Conservation (phyloP, 148 eudicot species). For the Camellia sinensis region DNA sequence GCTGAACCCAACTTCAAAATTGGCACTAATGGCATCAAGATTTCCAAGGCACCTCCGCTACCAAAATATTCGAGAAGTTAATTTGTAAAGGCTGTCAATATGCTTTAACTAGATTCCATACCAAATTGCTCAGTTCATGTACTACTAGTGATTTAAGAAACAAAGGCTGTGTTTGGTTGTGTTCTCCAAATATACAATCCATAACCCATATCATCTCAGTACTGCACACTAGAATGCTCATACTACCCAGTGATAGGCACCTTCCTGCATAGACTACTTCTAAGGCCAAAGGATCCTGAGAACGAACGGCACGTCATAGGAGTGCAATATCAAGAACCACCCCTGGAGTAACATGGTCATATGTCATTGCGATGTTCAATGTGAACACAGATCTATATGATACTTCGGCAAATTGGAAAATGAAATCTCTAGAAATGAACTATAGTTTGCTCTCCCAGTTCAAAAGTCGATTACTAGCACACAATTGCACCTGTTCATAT, state of each 20-base stretch:
- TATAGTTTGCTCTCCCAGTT: constrained; percentile 6
- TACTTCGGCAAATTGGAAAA: not conserved
- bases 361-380: not conserved
- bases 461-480: not conserved
- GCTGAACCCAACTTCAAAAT: not conserved
- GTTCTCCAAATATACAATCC: no score
- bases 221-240: not conserved
- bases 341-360: constrained; percentile 7
- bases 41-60: not conserved
- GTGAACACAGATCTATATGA: not conserved
- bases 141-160: no score
- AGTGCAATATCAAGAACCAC: constrained; percentile 3
- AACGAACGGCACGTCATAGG: constrained; percentile 2
- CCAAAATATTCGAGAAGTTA: not conserved
- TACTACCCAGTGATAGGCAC: not conserved
- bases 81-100: not conserved
- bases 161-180: no score
- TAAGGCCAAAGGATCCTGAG: constrained; percentile 7
- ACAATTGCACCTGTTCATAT: constrained; percentile 14
- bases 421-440: constrained; percentile 2
- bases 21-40: not conserved
- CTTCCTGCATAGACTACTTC: not conserved
- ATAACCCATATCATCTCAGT: not conserved
- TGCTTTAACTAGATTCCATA: no score
- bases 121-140: no score